Evolutionary conservation across 176 grass and related monocot species (phyloP).

Genomic region (Oryza glumipatula): DNA sequence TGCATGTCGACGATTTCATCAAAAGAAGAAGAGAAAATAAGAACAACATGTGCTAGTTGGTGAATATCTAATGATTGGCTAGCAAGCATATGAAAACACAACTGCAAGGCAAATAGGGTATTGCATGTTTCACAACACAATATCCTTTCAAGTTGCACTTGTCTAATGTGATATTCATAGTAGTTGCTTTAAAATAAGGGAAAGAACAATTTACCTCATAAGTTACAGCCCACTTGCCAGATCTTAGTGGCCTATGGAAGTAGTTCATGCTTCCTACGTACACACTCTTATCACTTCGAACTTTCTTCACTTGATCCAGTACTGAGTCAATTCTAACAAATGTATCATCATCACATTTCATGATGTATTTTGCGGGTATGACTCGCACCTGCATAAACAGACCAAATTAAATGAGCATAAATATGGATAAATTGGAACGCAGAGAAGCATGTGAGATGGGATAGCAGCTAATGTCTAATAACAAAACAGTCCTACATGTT

Average conservation of each 20-base stretch:
- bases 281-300: slow-evolving; percentile 62
- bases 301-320: slow-evolving; percentile 75
- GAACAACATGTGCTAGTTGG: slow-evolving; percentile 2
- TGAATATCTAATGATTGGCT: slow-evolving; percentile 7
- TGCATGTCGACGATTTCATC: neutral
- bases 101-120: neutral
- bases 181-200: slow-evolving; percentile 2
- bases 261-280: slow-evolving; percentile 98
- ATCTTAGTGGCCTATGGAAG: slow-evolving; percentile 81
- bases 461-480: neutral
- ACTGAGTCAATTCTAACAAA: slow-evolving; percentile 86
- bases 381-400: slow-evolving; percentile 64
- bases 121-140: neutral
- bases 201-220: slow-evolving; percentile 75
- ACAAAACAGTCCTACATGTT: slow-evolving; percentile 12
- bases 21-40: neutral
- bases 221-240: slow-evolving; percentile 97
- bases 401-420: slow-evolving; percentile 17
- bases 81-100: neutral
- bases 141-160: slow-evolving; percentile 1
- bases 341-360: slow-evolving; percentile 98
- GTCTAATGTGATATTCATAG: neutral
- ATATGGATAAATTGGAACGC: neutral
- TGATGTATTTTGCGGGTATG: slow-evolving; percentile 80
- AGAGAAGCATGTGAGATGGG: neutral